Evolutionary conservation across 495 filamentous ascomycete genomes (phyloP), one percentile per base, ranked within the genome.

Genomic region (Aspergillus kassunensis): DNA sequence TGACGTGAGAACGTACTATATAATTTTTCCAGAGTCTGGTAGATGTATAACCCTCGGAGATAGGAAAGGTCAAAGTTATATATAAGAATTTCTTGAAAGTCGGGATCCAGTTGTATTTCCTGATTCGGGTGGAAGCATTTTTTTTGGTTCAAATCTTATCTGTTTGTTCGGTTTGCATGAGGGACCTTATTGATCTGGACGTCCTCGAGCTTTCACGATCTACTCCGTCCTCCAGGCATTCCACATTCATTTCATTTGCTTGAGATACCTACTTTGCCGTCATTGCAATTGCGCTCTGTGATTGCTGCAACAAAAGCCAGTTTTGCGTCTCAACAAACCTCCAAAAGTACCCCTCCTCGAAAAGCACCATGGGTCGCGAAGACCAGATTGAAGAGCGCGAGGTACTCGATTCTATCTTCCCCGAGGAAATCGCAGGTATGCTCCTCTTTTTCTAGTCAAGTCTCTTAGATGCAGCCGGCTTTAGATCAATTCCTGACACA

Each of bases 361-460:
- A 55, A 59, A 60, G 61, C 64, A 62, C 59, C 9, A 97, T 97
- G 93, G 91, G 92, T 21, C 81, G 79, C 61, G 93, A 98, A 73
- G 93, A 98, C 50, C 93, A 98, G 68, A 72, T 81, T 45, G 91
- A 98, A 74, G 93, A 98, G 76, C 86, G 92, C 58, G 93, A 97
- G 67, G 91, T 98, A 48, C 88, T 98, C 56, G 90, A 92, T 62
- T 95, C 91, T 48, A 99, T 99, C 59, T 99, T 96, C 62, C 91
- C 95, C 11, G 95, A 99, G 30, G 95, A 99, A 68, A 96, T 97
- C 44, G 89, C 85, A 80, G 88, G 91, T 95, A 15, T 20, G 58
- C 33, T 15, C 13, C 7, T 13, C 0, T 40, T 25, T 4, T 6
- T 30, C n/a, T 29, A 7, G 9, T 18, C 18, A n/a, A n/a, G n/a